Evolutionary conservation across 495 filamentous ascomycete genomes (phyloP), one percentile per base, ranked within the genome.

Genomic region (Aspergillus haitiensis): DNA sequence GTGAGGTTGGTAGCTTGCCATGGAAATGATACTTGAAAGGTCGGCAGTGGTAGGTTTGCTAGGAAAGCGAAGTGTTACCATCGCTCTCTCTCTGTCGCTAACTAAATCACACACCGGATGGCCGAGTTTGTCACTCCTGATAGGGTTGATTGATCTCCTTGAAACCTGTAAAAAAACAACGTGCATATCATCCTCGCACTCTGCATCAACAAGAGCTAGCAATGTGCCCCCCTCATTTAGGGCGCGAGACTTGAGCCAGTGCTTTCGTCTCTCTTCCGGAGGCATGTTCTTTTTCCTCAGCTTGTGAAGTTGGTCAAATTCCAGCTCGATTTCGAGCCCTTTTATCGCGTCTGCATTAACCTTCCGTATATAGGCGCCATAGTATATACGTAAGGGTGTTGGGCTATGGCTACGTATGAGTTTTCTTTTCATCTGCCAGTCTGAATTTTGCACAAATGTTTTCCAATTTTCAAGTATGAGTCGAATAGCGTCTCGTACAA

Each of bases 401-500:
- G 52, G 45, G 54, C 51, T 48, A 9, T 47, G 7, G 3, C 54
- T 13, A 11, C 54, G 49, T 0, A 63, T 40, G 7, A 63, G n/a
- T 50, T 48, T 53, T 2, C 55, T 36, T 33, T 58, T 63, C 13
- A 45, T 13, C n/a, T 21, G 15, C 60, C 60, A 63, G 31, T 58
- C 33, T 1, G 54, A n/a, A 13, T 12, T 18, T 9, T 63, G 60
- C 1, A 32, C 60, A 5, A 63, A 13, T 6, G 36, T 32, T 1
- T 56, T 39, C 64, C 62, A 52, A 39, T 71, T 39, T 50, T 67
- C 6, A 33, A 83, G 69, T 15, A 80, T 70, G 2, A 72, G 52
- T 11, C 74, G 66, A 4, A 86, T 72, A 8, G 79, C 76, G 60
- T 87, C 82, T 36, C 82, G 72, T 8, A 89, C 72, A 59, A 81